These are phyloP conservation scores for Lepiota subincarnata DNA, from an alignment of 768 basidiomycete species.

Conservation along the genomic window DNA sequence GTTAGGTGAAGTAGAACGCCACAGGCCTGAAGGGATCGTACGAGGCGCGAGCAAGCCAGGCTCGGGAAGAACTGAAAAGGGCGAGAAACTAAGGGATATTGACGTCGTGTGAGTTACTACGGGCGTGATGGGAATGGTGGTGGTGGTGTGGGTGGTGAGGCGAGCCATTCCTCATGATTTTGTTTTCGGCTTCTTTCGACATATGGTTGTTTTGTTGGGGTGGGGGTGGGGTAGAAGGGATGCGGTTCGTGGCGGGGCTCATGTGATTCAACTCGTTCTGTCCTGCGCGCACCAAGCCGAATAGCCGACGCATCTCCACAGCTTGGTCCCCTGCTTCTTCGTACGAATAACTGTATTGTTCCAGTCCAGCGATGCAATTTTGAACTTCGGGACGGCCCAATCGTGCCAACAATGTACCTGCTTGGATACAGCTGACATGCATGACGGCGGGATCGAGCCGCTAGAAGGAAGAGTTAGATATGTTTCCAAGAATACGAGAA, in stretches of 20 bases:
- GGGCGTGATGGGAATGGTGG: constrained; percentile 19
- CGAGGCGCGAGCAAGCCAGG: background rate
- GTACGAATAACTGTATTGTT: constrained; percentile 86
- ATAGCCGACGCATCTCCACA: constrained; percentile 56
- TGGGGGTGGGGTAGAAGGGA: constrained; percentile 23
- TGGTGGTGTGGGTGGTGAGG: constrained; percentile 6
- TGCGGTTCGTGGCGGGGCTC: constrained; percentile 35
- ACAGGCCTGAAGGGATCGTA: background rate
- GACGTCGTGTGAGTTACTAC: constrained; percentile 3
- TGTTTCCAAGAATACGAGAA: constrained; percentile 10
- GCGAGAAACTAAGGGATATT: constrained; percentile 1
- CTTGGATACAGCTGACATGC: constrained; percentile 81
- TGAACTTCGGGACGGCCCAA: constrained; percentile 79
- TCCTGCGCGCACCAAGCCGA: constrained; percentile 37
- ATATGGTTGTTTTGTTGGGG: constrained; percentile 10
- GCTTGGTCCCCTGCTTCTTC: constrained; percentile 83
- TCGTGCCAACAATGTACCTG: constrained; percentile 77
- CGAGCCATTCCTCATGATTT: constrained; percentile 10
- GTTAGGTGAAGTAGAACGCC: background rate
- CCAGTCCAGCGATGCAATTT: constrained; percentile 79
- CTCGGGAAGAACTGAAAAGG: background rate
- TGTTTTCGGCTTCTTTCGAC: constrained; percentile 4
- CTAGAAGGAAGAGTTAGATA: constrained; percentile 26
- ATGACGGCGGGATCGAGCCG: constrained; percentile 86
- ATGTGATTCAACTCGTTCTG: constrained; percentile 47